phyloP scores from a whole-genome alignment of 441 rosid species.

The Capsella rubella region DNA sequence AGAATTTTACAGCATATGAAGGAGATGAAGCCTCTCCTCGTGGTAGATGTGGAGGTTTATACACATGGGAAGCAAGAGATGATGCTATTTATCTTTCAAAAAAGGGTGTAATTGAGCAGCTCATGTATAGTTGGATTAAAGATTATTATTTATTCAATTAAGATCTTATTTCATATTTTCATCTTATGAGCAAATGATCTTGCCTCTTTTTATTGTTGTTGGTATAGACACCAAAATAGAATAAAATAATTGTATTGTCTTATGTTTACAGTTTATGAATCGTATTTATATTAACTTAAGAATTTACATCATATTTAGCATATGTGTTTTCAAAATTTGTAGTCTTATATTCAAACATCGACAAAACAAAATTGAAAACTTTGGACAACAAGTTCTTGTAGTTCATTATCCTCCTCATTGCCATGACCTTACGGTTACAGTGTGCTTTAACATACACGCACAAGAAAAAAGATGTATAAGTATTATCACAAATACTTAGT shows the following conservation, averaged over 20 bases:
- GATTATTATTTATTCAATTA: not conserved
- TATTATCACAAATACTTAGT: no score
- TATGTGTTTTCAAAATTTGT: not conserved
- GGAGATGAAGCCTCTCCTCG: not conserved
- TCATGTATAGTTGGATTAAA: not conserved
- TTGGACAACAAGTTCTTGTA: not conserved
- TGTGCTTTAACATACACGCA: no score
- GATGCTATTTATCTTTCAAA: not conserved
- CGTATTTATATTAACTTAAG: not conserved
- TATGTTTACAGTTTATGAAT: not conserved
- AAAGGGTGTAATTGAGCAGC: not conserved
- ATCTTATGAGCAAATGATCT: not conserved
- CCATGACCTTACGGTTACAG: no score
- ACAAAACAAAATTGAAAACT: no score
- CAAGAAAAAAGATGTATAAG: no score
- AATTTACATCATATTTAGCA: not conserved
- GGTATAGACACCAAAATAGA: not conserved
- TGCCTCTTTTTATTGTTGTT: not conserved
- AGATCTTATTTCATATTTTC: not conserved
- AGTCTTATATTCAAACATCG: not conserved
- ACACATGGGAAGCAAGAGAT: not conserved
- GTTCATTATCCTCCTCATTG: no score
- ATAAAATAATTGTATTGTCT: not conserved
- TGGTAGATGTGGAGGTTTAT: not conserved
- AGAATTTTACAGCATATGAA: not conserved